These are phyloP conservation scores for Castanea mollissima DNA, from an alignment of 306 rosid genomes.

Conservation along the genomic window DNA sequence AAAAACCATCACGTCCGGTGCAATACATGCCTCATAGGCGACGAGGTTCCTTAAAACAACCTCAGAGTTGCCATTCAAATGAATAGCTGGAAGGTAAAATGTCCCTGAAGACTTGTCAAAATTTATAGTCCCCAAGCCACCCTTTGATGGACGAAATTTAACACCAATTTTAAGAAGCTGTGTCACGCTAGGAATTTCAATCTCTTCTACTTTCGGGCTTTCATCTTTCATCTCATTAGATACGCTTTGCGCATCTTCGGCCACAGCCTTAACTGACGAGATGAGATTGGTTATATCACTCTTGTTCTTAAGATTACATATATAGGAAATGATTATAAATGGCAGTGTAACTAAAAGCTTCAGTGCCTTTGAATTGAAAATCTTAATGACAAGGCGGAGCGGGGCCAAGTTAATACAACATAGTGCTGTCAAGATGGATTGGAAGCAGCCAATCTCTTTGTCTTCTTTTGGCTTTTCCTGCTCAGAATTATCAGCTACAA, in stretches of 20 bases:
- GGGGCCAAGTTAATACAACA: not conserved
- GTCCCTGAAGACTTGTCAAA: not conserved
- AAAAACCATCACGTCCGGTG: not conserved
- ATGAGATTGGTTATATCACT: not conserved
- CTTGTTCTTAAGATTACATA: not conserved
- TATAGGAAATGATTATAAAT: not conserved
- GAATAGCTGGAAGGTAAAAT: conserved; percentile 3
- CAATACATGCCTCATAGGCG: conserved; percentile 14
- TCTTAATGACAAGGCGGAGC: not conserved
- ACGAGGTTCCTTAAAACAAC: conserved; percentile 12
- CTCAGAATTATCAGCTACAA: not conserved
- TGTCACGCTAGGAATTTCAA: conserved; percentile 9
- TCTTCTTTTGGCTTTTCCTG: not conserved
- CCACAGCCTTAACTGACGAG: not conserved
- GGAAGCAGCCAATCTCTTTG: not conserved
- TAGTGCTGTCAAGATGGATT: not conserved
- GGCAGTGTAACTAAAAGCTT: not conserved
- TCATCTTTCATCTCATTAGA: not conserved
- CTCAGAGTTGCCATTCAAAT: conserved; percentile 4
- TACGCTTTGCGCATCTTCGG: not conserved
- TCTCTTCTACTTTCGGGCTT: not conserved
- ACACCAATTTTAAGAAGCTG: conserved; percentile 1
- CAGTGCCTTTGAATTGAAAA: not conserved
- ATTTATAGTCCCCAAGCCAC: not conserved
- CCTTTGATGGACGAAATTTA: not conserved